Percentiles rank a stretch among this genome's conserved stretches.
These are phyloP conservation scores for Rhamnella rubrinervis DNA, from an alignment of 331 rosid genomes.

Conservation along the genomic window DNA sequence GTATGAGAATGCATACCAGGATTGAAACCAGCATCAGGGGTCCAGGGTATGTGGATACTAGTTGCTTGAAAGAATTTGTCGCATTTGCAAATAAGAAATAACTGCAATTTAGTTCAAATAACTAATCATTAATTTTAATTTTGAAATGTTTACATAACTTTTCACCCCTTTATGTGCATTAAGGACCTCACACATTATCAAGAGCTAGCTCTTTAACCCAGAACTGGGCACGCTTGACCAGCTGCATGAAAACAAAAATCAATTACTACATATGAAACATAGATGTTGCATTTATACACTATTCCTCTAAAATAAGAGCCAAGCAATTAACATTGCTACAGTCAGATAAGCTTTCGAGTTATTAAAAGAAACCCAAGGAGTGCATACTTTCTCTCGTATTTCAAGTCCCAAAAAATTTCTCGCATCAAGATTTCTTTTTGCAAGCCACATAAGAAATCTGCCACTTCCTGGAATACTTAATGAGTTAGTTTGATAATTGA, in stretches of 20 bases:
- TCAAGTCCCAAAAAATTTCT: constrained; percentile 84
- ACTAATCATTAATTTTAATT: constrained; percentile 9
- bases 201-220: constrained; percentile 85
- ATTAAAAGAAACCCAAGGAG: constrained; percentile 21
- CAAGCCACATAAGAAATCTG: constrained; percentile 78
- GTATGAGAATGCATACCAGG: constrained; percentile 46
- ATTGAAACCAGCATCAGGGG: constrained; percentile 72
- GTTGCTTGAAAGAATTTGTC: constrained; percentile 64
- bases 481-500: constrained; percentile 13
- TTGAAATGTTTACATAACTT: background rate
- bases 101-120: constrained; percentile 45
- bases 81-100: constrained; percentile 86
- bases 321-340: constrained; percentile 11
- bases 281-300: background rate
- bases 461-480: constrained; percentile 71
- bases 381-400: constrained; percentile 66
- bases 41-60: constrained; percentile 80
- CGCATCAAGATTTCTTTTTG: constrained; percentile 54
- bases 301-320: background rate
- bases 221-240: constrained; percentile 72
- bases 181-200: constrained; percentile 58
- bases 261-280: constrained; percentile 7
- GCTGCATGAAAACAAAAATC: constrained; percentile 46
- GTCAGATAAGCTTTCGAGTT: constrained; percentile 23
- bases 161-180: constrained; percentile 27